These are phyloP conservation scores for Vicia villosa DNA, from an alignment of 306 rosid genomes.

Conservation along the genomic window DNA sequence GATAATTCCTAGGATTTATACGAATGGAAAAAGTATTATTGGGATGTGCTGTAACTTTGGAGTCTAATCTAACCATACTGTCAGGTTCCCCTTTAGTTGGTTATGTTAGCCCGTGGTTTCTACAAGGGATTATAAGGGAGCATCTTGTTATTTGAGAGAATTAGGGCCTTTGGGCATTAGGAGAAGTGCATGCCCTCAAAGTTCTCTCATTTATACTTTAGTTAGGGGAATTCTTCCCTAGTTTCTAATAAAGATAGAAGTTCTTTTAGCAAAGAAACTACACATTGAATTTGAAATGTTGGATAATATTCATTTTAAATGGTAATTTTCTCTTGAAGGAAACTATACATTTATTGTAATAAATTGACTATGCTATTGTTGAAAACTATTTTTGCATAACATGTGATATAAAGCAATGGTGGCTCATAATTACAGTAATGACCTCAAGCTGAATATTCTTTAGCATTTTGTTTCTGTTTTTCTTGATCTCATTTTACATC, in stretches of 20 bases:
- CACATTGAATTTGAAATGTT: slow-evolving; percentile 4
- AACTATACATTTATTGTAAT: slow-evolving; percentile 13
- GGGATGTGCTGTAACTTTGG: neutral
- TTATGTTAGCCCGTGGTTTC: neutral
- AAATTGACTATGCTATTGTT: slow-evolving; percentile 1
- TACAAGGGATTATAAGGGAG: neutral
- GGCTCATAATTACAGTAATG: slow-evolving; percentile 1
- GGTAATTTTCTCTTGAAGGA: slow-evolving; percentile 5
- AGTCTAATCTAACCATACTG: neutral
- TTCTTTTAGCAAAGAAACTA: too few relatives aligned
- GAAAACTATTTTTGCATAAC: neutral
- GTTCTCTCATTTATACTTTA: neutral
- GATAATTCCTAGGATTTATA: neutral
- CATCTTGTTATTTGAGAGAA: neutral
- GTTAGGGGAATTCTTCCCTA: neutral
- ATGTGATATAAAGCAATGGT: slow-evolving; percentile 4
- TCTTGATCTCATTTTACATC: neutral
- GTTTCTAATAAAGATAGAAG: slow-evolving; percentile 3
- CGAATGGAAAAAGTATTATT: neutral
- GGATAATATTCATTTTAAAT: neutral
- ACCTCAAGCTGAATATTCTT: neutral
- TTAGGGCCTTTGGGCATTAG: neutral
- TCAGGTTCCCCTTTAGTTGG: neutral
- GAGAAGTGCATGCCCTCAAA: neutral
- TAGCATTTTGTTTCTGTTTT: neutral